Evolutionary conservation across 306 rosid species (phyloP).

Genomic region (Neltuma alba): DNA sequence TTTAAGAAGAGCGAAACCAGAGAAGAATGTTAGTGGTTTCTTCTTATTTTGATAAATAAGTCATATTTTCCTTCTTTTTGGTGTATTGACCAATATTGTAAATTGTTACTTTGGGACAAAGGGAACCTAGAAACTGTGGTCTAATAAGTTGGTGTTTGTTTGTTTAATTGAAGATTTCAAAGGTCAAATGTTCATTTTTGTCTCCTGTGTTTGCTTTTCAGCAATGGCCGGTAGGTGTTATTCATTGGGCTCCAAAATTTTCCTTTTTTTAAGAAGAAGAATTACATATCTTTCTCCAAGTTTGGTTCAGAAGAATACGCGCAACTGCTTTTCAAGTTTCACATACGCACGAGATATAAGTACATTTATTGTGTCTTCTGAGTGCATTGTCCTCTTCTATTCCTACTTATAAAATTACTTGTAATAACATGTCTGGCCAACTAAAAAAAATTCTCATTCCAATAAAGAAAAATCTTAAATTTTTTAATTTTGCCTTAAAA

Average conservation of each 20-base stretch:
- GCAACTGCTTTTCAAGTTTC: no score
- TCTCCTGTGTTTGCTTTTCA: background rate
- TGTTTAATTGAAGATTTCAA: background rate
- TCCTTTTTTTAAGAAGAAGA: no score
- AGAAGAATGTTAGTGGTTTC: background rate
- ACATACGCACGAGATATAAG: no score
- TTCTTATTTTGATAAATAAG: background rate
- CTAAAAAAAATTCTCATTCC: no score
- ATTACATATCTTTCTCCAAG: no score
- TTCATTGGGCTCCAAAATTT: background rate
- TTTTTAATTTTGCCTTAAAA: no score
- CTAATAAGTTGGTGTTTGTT: background rate
- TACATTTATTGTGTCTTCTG: no score
- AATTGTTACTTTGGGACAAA: background rate
- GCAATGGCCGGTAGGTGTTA: background rate
- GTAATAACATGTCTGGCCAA: no score
- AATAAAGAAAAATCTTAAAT: no score
- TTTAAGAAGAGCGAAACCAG: background rate
- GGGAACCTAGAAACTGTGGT: background rate
- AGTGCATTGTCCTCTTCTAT: no score
- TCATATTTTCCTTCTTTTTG: background rate
- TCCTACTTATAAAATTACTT: no score
- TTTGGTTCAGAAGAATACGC: no score
- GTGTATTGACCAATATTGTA: background rate
- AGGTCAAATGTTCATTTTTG: background rate